These are phyloP conservation scores for Reticulascus tulasneorum DNA, from an alignment of 2,329 filamentous ascomycete species.

Conservation along the genomic window DNA sequence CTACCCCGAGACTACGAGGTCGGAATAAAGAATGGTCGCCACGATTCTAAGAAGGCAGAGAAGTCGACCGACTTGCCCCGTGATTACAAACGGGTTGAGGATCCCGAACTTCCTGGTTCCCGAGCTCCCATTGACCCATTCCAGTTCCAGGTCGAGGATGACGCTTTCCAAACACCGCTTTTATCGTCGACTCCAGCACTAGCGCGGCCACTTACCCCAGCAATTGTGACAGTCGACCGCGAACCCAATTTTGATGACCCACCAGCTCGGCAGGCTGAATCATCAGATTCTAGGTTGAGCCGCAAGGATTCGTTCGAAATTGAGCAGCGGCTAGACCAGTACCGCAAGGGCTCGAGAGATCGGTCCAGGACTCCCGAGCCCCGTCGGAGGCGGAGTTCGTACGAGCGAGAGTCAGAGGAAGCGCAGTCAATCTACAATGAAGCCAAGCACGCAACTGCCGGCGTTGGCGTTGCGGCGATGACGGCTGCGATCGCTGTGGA, in stretches of 20 bases:
- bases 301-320: conserved; percentile 48
- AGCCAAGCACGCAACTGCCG: conserved; percentile 43
- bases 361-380: conserved; percentile 18
- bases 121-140: conserved; percentile 49
- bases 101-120: conserved; percentile 17
- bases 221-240: conserved; percentile 49
- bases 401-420: conserved; percentile 37
- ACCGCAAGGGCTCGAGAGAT: conserved; percentile 17
- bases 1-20: conserved; percentile 6
- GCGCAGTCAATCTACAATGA: conserved; percentile 41
- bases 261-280: conserved; percentile 21
- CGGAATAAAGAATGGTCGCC: conserved; percentile 11
- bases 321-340: conserved; percentile 27
- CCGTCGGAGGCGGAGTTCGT: conserved; percentile 13
- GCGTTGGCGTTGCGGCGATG: conserved; percentile 43
- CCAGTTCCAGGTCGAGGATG: conserved; percentile 51
- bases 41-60: conserved; percentile 22
- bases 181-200: conserved; percentile 16
- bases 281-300: conserved; percentile 35
- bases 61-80: conserved; percentile 15
- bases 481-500: conserved; percentile 43
- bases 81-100: conserved; percentile 11
- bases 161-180: conserved; percentile 45
- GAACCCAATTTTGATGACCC: conserved; percentile 46
- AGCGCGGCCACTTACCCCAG: conserved; percentile 42